Evolutionary conservation across 495 filamentous ascomycete species (phyloP), one percentile per base, ranked within the genome.

Genomic region (Chaetomium cochliodes): DNA sequence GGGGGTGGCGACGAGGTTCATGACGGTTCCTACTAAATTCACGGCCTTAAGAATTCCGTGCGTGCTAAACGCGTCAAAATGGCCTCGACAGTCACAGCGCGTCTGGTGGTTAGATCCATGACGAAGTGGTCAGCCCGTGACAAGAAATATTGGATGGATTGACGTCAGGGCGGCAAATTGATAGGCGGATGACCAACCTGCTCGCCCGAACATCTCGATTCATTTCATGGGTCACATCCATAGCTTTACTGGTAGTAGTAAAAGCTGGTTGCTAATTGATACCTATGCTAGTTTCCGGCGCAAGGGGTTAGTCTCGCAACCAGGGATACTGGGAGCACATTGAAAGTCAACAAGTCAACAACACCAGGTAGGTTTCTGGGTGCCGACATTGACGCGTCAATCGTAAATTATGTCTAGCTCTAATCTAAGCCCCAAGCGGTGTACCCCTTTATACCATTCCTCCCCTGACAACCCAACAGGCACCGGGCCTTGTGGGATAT

Each of bases 101-200:
- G 44, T 39, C 11, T 26, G 37, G 12, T 5, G 5, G 20, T 57
- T 58, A 20, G 28, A 33, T 60, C 58, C 30, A 52, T 61, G 58
- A 61, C 58, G 58, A 61, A 61, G 30, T 7, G 5, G 8, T 11
- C 0, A n/a, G 2, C 3, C 22, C 8, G 6, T 5, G 25, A n/a
- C 7, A 16, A 8, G 42, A 13, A 20, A 16, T 5, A 33, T 8
- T 46, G 18, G 58, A 61, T 18, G 30, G 8, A 20, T 18, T 61
- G 58, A 61, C 58, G 58, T 61, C 58, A 61, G 28, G 53, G 33
- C 33, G 33, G 33, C 33, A 37, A 37, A 16, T 13, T 11, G 20
- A 16, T n/a, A 23, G n/a, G 53, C 53, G 55, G 55, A 18, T 23
- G 22, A 20, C 42, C 37, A n/a, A 18, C 41, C 44, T 22, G 13